Evolutionary conservation across 768 basidiomycete genomes (phyloP).

Genomic region (Pleurotus djamor): DNA sequence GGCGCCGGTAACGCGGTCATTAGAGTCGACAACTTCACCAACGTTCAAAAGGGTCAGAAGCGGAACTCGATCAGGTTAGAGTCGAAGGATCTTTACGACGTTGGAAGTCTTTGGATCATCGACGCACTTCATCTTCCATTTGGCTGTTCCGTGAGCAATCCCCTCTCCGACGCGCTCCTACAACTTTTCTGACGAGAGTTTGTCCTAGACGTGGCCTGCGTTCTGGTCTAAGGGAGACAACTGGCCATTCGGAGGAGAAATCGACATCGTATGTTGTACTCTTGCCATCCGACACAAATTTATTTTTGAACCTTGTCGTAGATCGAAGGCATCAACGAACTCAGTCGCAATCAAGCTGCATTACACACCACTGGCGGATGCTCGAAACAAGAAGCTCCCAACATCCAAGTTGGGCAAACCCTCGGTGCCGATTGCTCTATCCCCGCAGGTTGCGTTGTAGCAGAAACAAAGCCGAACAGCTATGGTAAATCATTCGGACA

Average conservation of each 20-base stretch:
- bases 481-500: slow-evolving; percentile 69
- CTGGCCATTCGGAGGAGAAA: slow-evolving; percentile 13
- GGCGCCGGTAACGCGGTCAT: slow-evolving; percentile 59
- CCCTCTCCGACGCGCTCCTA: neutral
- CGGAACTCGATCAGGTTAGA: slow-evolving; percentile 66
- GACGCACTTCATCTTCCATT: slow-evolving; percentile 11
- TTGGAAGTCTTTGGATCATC: slow-evolving; percentile 9
- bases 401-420: neutral
- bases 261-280: slow-evolving; percentile 7
- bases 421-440: slow-evolving; percentile 59
- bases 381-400: slow-evolving; percentile 42
- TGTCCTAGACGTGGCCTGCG: slow-evolving; percentile 11
- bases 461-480: slow-evolving; percentile 48
- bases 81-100: slow-evolving; percentile 36
- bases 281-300: no score
- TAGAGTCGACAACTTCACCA: slow-evolving; percentile 67
- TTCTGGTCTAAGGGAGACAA: slow-evolving; percentile 11
- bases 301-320: neutral
- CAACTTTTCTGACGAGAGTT: neutral
- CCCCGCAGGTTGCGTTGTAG: slow-evolving; percentile 64
- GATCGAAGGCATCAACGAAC: slow-evolving; percentile 40
- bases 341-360: slow-evolving; percentile 61
- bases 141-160: slow-evolving; percentile 1
- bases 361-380: slow-evolving; percentile 70
- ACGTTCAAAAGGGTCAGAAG: slow-evolving; percentile 38